Evolutionary conservation across 2,329 filamentous ascomycete species (phyloP), one percentile per base, ranked within the genome.

Genomic region (Trichothecium sympodiale): DNA sequence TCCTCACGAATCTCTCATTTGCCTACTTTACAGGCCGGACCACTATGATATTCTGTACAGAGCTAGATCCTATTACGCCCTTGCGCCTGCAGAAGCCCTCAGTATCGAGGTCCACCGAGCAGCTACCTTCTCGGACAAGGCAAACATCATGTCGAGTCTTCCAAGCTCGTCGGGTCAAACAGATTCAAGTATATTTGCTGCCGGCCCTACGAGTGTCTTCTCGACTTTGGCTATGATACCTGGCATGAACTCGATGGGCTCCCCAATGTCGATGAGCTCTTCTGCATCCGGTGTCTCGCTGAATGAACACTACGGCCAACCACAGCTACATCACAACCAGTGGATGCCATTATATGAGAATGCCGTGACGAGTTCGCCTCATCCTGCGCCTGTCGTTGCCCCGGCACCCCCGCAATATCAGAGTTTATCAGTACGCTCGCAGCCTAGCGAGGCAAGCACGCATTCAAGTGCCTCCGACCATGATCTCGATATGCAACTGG

Each of bases 31-130:
- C 71, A 78, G 64, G 54, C 93, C 65, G 29, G 86, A 85, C 41
- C 91, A 96, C 59, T 98, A 96, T 57, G 91, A 96, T 57, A 79
- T 98, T 41, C 70, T 96, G 25, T 98, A 98, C 65, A 79, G 76
- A 53, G 64, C 69, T 37, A 49, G 39, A 2, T 36, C 20, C 20
- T 25, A 25, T 25, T 10, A 25, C 6, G 10, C 40, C 50, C 34
- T 31, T 44, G 38, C 40, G 50, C 51, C 34, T 42, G 23, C 33
- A 10, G 23, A 36, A 14, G n/a, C 31, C 49, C 9, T 52, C 56
- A 2, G 42, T 56, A 10, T 47, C 57, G 17, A 74, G 43, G 68
- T 80, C 31, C 64, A 76, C 46, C 61, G 70, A 17, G 69, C 66
- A 8, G 55, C 59, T 12, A 54, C 57, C 3, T 64, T 74, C 39